A percentile compares a stretch with the other conserved stretches of the same genome.
Conservation (phyloP, 805 yeast genomes). For the Metschnikowia continentalis region DNA sequence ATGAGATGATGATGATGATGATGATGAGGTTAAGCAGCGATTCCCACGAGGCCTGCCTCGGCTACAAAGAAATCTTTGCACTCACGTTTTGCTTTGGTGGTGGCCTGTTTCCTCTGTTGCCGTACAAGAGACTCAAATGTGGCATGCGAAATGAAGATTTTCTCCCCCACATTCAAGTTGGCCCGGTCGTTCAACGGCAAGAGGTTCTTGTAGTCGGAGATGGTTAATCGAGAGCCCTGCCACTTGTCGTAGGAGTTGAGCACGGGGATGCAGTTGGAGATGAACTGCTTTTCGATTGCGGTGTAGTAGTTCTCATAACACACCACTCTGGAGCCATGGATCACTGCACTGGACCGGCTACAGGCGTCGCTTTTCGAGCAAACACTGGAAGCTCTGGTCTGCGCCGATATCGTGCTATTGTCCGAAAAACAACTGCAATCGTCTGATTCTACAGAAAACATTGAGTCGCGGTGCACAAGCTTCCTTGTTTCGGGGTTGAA, state of each 20-base stretch:
- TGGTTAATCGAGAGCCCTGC: constrained; percentile 19
- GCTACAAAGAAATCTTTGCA: constrained; percentile 16
- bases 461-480: constrained; percentile 1
- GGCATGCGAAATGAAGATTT: constrained; percentile 12
- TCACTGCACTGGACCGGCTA: neutral
- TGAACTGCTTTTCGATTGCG: constrained; percentile 32
- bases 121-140: constrained; percentile 11
- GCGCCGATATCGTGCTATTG: neutral
- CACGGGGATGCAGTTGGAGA: constrained; percentile 35
- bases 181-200: constrained; percentile 9
- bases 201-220: constrained; percentile 11
- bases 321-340: constrained; percentile 11
- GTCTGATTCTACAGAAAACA: constrained; percentile 4
- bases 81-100: neutral
- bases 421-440: constrained; percentile 10
- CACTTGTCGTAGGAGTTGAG: constrained; percentile 39
- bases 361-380: constrained; percentile 4
- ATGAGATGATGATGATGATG: no score
- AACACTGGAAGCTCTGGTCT: neutral
- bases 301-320: constrained; percentile 17
- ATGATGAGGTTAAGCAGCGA: neutral
- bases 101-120: constrained; percentile 3
- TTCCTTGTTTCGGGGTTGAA: constrained; percentile 6
- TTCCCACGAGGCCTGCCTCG: constrained; percentile 13
- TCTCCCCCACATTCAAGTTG: constrained; percentile 8